Conservation (phyloP, 768 basidiomycete species). For the Pluteus cervinus region DNA sequence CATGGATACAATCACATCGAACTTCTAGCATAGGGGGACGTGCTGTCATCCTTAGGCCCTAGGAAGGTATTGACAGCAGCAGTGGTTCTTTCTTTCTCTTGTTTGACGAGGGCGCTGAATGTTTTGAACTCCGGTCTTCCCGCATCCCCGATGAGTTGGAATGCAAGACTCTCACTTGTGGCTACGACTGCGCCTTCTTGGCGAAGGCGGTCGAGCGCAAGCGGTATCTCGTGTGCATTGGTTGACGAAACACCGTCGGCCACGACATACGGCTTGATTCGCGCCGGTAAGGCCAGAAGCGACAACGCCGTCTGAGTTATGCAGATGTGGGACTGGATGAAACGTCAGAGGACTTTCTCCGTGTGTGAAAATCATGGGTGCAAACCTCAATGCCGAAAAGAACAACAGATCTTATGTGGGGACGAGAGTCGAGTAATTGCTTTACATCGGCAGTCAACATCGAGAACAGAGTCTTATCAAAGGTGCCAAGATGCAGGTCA, state of each 20-base stretch:
- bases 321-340: slow-evolving; percentile 78
- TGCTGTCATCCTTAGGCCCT: too few species aligned
- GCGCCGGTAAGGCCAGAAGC: slow-evolving; percentile 37
- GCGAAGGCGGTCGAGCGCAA: slow-evolving; percentile 65
- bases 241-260: slow-evolving; percentile 84
- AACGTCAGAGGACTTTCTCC: background rate
- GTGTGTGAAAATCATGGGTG: slow-evolving; percentile 2
- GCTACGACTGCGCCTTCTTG: slow-evolving; percentile 71
- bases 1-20: too few species aligned
- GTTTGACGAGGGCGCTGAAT: slow-evolving; percentile 69
- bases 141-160: slow-evolving; percentile 70
- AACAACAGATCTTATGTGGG: slow-evolving; percentile 53
- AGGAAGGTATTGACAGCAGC: slow-evolving; percentile 24
- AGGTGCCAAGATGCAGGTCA: slow-evolving; percentile 49
- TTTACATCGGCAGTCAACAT: slow-evolving; percentile 74
- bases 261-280: slow-evolving; percentile 53
- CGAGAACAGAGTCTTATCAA: slow-evolving; percentile 79
- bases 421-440: slow-evolving; percentile 38
- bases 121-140: slow-evolving; percentile 59
- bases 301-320: slow-evolving; percentile 80
- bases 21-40: too few species aligned
- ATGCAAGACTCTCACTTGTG: slow-evolving; percentile 77
- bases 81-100: slow-evolving; percentile 62
- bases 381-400: slow-evolving; percentile 86
- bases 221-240: slow-evolving; percentile 73